These are phyloP conservation scores for Salix udensis DNA, from an alignment of 345 rosid species.

Conservation along the genomic window DNA sequence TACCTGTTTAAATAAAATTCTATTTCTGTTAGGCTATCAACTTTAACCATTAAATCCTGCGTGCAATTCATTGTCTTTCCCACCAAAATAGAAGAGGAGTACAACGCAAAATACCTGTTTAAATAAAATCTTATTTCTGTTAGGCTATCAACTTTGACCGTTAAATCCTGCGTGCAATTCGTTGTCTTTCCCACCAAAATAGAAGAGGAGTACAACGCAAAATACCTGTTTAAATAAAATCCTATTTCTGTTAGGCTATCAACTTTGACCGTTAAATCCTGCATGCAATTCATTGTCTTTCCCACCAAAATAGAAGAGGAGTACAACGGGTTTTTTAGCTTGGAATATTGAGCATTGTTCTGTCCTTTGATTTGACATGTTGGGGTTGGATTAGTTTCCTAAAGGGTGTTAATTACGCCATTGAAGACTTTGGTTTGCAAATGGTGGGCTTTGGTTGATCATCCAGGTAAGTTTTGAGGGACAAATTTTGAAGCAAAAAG, in stretches of 20 bases:
- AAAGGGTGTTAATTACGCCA: neutral
- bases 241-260: neutral
- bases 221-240: neutral
- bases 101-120: neutral
- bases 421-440: neutral
- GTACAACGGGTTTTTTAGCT: too few relatives aligned
- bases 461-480: constrained; percentile 3
- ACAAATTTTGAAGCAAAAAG: constrained; percentile 2
- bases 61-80: neutral
- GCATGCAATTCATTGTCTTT: neutral
- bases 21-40: neutral
- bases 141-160: neutral
- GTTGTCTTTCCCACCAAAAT: constrained; percentile 3
- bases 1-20: neutral
- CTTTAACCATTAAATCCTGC: neutral
- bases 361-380: neutral
- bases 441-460: neutral
- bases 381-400: neutral
- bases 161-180: neutral
- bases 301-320: neutral
- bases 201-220: neutral
- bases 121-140: neutral
- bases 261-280: neutral
- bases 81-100: neutral
- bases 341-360: neutral